Base-by-base conservation (phyloP, 2,329 filamentous ascomycete genomes). In the Didymella arachidicola region DNA sequence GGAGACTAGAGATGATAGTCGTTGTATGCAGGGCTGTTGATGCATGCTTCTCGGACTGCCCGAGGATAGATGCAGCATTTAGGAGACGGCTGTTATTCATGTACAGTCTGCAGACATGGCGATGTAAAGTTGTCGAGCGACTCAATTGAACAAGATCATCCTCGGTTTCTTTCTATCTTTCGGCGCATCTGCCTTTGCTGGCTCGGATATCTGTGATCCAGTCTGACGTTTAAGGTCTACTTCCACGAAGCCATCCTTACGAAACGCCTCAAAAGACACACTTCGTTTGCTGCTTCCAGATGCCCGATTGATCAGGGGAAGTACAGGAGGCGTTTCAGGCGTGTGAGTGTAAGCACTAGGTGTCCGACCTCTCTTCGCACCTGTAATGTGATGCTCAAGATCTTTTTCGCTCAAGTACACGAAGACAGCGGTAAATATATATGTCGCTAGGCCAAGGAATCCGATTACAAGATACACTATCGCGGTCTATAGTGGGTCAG, bases 361-460 rank as follows among this genome's bases (percentile, higher is more conserved):
- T 6, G 47, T 41, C 11, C 25, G 36, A 5, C 32, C 27, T 3
- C 49, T 34, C 43, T 50, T 39, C n/a, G 48, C 29, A 46, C 47
- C 36, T 49, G 59, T 36, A 16, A 46, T 27, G 4, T 66, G 65
- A n/a, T 61, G 65, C 51, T 69, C 65, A 42, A 60, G 67, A n/a
- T 67, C 68, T 26, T 66, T 71, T 47, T 73, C 71, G 18, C 68
- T 61, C 11, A 63, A 52, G 26, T 69, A 70, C 5, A 73, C 71
- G 49, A 73, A 72, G 5, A 65, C 43, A 0, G 64, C 65, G 1
- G 65, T 65, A 30, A 67, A 64, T 27, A 67, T 26, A 45, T 71
- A 73, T 5, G 68, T 69, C 12, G 68, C n/a, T 10, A 72, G 46
- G 14, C 69, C 63, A 7, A 72, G 48, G 11, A 60, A 46, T 1